Base-by-base conservation (phyloP, 306 rosid species). In the Sicyos baderoa region DNA sequence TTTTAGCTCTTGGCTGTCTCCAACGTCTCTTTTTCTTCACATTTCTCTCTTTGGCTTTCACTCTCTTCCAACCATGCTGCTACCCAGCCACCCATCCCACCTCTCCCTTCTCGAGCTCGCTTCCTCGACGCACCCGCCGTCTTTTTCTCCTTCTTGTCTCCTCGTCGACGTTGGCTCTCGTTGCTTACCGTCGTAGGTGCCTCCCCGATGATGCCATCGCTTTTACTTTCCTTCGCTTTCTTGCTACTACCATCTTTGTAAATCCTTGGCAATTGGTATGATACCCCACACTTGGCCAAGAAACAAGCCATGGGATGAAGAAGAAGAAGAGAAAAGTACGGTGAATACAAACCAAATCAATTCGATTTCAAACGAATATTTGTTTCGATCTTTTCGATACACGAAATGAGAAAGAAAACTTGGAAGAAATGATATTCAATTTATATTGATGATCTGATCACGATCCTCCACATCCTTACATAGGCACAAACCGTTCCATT, bases 51-150 rank as follows among this genome's bases (percentile, higher is more conserved):
- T 14, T 58, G 42, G 9, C 13, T 8, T 58, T 58, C 66, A 7
- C 23, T 45, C 66, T 60, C 66, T 60, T 60, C 47, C 15, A 29
- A 32, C 66, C 66, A 60, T 9, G 48, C 66, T 4, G 66, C 66
- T 16, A 60, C 14, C 66, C 66, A 60, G 0, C 66, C 48, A 4
- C 66, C 66, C 6, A 3, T 7, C 66, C 9, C 66, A 60, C 1
- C 22, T 59, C 23, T 60, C 66, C 14, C 48, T 60, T 35, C 42
- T 3, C 4, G 42, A 35, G 42, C 7, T 35, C 42, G 42, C 14
- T 12, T 0, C 6, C 22, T 8, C 7, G 66, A 29, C 3, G 47
- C 7, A 58, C 2, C 6, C 13, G 1, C 1, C 23, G 1, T 59
- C 15, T 29, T 16, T 60, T 37, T 16, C 66, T 60, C 7, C 3